phyloP scores from a whole-genome alignment of 2,329 filamentous ascomycete species.

The Cryphonectria japonica region DNA sequence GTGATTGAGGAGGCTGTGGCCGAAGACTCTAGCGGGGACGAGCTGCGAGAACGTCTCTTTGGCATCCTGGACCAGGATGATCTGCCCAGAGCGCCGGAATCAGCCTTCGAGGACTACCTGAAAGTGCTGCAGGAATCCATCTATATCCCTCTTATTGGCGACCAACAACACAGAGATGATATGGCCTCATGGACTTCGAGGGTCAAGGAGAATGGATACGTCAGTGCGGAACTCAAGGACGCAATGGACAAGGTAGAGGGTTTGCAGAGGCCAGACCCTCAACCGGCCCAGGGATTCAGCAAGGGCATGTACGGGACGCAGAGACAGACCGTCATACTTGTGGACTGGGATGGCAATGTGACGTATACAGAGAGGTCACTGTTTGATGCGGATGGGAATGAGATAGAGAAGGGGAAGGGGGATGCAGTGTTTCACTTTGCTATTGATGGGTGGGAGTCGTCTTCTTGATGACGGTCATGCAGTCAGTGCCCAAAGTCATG shows the following conservation, averaged over 20 bases:
- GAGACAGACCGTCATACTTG: constrained; percentile 64
- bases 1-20: constrained; percentile 47
- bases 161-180: constrained; percentile 47
- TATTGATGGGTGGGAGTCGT: constrained; percentile 56
- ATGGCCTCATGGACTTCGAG: constrained; percentile 47
- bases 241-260: constrained; percentile 37
- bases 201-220: constrained; percentile 40
- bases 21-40: constrained; percentile 46
- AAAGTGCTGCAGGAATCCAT: constrained; percentile 61
- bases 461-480: constrained; percentile 8
- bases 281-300: constrained; percentile 48
- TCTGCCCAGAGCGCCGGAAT: constrained; percentile 49
- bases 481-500: not conserved
- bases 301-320: constrained; percentile 68
- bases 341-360: constrained; percentile 66
- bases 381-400: constrained; percentile 61
- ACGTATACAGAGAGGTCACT: constrained; percentile 63
- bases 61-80: constrained; percentile 60
- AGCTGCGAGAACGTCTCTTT: constrained; percentile 57
- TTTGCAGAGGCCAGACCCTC: constrained; percentile 40
- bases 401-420: constrained; percentile 56
- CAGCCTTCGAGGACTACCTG: constrained; percentile 58
- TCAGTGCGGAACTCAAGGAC: constrained; percentile 41
- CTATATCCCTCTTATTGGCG: constrained; percentile 63
- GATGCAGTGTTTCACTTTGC: constrained; percentile 60